These are phyloP conservation scores for Aeschynomene evenia DNA, from an alignment of 306 rosid genomes.

Conservation along the genomic window DNA sequence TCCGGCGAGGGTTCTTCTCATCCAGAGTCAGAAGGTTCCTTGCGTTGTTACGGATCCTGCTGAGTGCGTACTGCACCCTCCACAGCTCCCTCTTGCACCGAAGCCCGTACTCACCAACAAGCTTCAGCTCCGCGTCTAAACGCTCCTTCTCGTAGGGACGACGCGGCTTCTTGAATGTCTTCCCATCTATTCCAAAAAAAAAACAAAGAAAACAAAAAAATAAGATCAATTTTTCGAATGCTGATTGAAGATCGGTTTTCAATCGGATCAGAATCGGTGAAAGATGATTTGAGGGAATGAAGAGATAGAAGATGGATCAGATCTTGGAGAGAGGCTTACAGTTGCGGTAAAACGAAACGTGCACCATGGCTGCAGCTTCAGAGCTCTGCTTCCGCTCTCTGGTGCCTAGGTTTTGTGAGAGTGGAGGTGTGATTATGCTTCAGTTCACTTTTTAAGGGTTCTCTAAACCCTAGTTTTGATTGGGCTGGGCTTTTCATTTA, in stretches of 20 bases:
- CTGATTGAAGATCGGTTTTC: too few species aligned
- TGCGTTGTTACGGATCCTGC: constrained; percentile 63
- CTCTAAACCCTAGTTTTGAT: constrained; percentile 33
- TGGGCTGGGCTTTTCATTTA: background rate
- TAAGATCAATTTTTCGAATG: background rate
- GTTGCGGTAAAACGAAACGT: constrained; percentile 55
- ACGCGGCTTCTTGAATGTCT: constrained; percentile 74
- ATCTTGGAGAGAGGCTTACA: constrained; percentile 33
- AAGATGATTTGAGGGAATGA: background rate
- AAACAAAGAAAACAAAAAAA: background rate
- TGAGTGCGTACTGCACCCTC: constrained; percentile 67
- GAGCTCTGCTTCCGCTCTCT: background rate
- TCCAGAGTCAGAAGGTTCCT: constrained; percentile 56
- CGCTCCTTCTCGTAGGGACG: constrained; percentile 81
- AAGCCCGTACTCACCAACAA: constrained; percentile 66
- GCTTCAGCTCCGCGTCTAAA: constrained; percentile 60
- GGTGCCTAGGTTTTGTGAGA: background rate
- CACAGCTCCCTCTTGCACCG: constrained; percentile 67
- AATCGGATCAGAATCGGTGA: too few species aligned
- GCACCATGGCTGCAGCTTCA: constrained; percentile 57
- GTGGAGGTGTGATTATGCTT: rapidly evolving
- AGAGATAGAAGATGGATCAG: too few species aligned
- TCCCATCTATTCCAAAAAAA: constrained; percentile 47
- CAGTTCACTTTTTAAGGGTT: background rate
- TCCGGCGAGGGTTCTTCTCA: constrained; percentile 68